phyloP scores from a whole-genome alignment of 345 rosid species.

The Noccaea bulbosa region DNA sequence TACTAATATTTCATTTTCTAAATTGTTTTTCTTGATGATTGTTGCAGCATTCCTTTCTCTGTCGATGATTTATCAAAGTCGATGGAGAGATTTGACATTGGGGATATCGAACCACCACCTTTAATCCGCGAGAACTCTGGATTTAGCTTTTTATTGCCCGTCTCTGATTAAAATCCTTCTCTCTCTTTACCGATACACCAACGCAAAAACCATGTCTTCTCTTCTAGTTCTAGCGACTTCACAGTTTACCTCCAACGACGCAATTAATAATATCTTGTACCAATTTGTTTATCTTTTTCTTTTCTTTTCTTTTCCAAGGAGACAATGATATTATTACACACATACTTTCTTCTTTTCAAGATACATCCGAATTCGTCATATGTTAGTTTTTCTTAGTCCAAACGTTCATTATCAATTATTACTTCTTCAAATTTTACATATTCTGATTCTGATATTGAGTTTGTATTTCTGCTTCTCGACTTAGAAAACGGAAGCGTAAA shows the following conservation, averaged over 20 bases:
- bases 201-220: slow-evolving; percentile 3
- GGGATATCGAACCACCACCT: slow-evolving; percentile 88
- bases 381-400: not conserved
- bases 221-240: slow-evolving; percentile 27
- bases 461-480: not conserved
- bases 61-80: slow-evolving; percentile 96
- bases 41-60: slow-evolving; percentile 92
- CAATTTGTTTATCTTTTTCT: not conserved
- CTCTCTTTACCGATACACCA: not conserved
- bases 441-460: not conserved
- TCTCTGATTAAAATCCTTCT: slow-evolving; percentile 48
- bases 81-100: slow-evolving; percentile 84
- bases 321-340: not conserved
- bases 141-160: slow-evolving; percentile 88
- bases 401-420: not conserved
- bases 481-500: no score
- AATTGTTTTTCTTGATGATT: not conserved
- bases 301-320: not conserved
- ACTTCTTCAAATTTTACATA: not conserved
- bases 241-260: not conserved
- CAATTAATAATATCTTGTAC: slow-evolving; percentile 23
- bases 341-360: not conserved
- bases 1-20: slow-evolving; percentile 1
- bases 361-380: not conserved
- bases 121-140: slow-evolving; percentile 88